Conservation (phyloP, 1,284 basidiomycete genomes). For the Pisolithus thermaeus region DNA sequence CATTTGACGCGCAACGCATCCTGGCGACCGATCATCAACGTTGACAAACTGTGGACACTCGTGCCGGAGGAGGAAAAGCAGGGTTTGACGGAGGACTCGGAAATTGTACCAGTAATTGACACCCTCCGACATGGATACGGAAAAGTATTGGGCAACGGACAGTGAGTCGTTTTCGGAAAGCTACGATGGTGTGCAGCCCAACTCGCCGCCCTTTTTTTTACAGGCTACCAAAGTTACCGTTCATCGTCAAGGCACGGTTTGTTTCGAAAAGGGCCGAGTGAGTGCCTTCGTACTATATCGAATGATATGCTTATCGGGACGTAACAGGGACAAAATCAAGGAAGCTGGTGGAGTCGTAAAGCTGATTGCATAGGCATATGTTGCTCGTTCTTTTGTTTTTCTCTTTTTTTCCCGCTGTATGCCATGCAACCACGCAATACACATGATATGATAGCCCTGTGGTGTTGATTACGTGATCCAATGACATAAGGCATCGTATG, state of each 20-base stretch:
- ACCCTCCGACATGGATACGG: conserved; percentile 81
- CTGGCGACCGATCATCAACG: conserved; percentile 95
- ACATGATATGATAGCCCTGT: conserved; percentile 1
- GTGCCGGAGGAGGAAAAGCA: conserved; percentile 76
- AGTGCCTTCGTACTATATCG: conserved; percentile 28
- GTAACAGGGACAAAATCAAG: conserved; percentile 73
- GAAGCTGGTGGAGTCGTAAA: conserved; percentile 92
- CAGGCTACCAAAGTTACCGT: conserved; percentile 76
- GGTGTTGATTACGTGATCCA: no score
- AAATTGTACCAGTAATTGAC: conserved; percentile 90
- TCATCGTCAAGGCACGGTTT: conserved; percentile 95
- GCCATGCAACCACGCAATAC: conserved; percentile 25
- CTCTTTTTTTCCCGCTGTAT: conserved; percentile 24
- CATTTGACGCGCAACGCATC: conserved; percentile 88
- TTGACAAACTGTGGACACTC: conserved; percentile 88
- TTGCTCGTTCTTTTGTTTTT: conserved; percentile 21
- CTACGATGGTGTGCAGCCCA: not conserved
- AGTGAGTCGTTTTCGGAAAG: conserved; percentile 40
- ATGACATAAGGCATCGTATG: no score
- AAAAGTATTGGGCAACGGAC: conserved; percentile 88
- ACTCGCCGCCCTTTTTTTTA: not conserved
- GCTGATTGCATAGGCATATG: conserved; percentile 70
- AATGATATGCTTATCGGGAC: conserved; percentile 4
- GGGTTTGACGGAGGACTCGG: conserved; percentile 59
- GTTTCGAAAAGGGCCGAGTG: conserved; percentile 88